Conservation (phyloP, 768 basidiomycete genomes). For the Hygrophorus russula region DNA sequence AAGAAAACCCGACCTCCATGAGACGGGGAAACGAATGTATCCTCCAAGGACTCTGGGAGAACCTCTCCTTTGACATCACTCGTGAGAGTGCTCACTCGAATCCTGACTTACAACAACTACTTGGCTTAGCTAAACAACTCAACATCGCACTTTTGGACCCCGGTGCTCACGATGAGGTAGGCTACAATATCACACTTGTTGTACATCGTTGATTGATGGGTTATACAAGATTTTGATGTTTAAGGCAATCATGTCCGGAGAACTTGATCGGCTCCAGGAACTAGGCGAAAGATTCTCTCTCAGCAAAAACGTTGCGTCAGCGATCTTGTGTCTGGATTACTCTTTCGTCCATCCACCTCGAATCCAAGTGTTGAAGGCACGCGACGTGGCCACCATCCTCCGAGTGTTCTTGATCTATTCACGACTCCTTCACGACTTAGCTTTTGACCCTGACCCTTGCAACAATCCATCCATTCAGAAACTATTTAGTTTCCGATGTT, state of each 20-base stretch:
- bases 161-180: background rate
- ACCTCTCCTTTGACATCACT: slow-evolving; percentile 27
- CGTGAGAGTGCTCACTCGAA: slow-evolving; percentile 7
- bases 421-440: slow-evolving; percentile 18
- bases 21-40: slow-evolving; percentile 26
- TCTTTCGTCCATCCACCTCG: slow-evolving; percentile 19
- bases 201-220: background rate
- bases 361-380: slow-evolving; percentile 14
- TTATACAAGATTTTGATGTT: slow-evolving; percentile 22
- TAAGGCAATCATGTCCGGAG: slow-evolving; percentile 16
- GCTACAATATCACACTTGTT: no score
- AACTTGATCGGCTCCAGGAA: slow-evolving; percentile 16
- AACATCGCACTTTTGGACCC: background rate
- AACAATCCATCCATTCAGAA: slow-evolving; percentile 13
- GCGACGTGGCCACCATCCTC: slow-evolving; percentile 20
- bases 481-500: slow-evolving; percentile 22
- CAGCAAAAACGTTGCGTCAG: slow-evolving; percentile 18
- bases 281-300: slow-evolving; percentile 21
- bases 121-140: slow-evolving; percentile 13
- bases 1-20: slow-evolving; percentile 14
- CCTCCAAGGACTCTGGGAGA: slow-evolving; percentile 33
- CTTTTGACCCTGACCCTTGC: slow-evolving; percentile 18
- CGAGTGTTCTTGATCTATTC: slow-evolving; percentile 24
- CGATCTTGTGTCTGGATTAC: slow-evolving; percentile 34
- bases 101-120: slow-evolving; percentile 11